Percentiles rank a stretch among this genome's conserved stretches.
These are phyloP conservation scores for Cryomyces minteri DNA, from an alignment of 495 filamentous ascomycete genomes.

Conservation along the genomic window DNA sequence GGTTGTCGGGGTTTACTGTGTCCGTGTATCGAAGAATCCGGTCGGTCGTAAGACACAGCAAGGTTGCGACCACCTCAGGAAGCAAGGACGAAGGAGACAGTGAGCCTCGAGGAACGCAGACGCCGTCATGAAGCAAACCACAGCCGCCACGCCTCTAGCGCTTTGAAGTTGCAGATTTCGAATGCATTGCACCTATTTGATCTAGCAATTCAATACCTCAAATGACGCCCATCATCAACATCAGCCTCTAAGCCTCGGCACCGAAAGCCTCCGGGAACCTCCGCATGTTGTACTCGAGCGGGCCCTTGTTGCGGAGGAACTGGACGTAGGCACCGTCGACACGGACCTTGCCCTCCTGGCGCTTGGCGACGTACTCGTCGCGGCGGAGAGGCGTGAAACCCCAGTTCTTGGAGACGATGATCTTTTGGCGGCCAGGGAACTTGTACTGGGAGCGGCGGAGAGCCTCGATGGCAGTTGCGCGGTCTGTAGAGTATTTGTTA, in stretches of 20 bases:
- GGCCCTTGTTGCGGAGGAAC: conserved; percentile 86
- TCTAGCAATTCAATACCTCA: too few relatives aligned
- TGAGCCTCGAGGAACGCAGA: too few relatives aligned
- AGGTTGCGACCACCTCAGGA: too few relatives aligned
- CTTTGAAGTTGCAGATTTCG: too few relatives aligned
- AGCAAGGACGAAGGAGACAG: too few relatives aligned
- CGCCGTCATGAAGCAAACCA: too few relatives aligned
- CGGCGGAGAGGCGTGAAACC: conserved; percentile 95
- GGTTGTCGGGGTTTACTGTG: too few relatives aligned
- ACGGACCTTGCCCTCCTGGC: conserved; percentile 74
- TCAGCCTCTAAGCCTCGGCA: conserved; percentile 13
- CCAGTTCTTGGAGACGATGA: conserved; percentile 99
- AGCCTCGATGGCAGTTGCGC: conserved; percentile 87
- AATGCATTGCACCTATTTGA: too few relatives aligned
- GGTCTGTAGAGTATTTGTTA: conserved; percentile 30
- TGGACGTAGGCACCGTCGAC: conserved; percentile 98
- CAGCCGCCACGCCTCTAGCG: too few relatives aligned
- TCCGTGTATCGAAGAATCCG: too few relatives aligned
- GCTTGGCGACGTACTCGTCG: conserved; percentile 88
- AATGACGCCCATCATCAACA: not conserved
- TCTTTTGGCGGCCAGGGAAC: conserved; percentile 99
- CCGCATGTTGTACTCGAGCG: conserved; percentile 68
- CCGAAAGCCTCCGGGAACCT: conserved; percentile 84
- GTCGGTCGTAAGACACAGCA: too few relatives aligned
- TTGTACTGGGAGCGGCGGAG: conserved; percentile 98